Percentiles rank a stretch among this genome's conserved stretches.
Evolutionary conservation across 2,329 filamentous ascomycete genomes (phyloP).

Genomic region (Bipolaris victoriae): DNA sequence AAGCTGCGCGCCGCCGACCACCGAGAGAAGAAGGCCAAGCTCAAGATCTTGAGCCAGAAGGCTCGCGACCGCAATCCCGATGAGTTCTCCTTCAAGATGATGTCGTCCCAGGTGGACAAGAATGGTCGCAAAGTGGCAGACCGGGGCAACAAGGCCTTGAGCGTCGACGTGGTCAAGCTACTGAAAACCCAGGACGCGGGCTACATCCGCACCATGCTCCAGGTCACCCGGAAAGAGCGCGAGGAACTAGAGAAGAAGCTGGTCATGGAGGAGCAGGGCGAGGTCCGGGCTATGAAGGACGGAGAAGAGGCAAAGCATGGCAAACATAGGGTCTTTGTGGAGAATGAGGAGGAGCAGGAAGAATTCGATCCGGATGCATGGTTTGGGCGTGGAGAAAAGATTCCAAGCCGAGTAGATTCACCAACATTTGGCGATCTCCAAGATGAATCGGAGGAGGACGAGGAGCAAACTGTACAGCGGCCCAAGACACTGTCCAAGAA

Average conservation of each 20-base stretch:
- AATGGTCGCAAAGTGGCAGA: constrained; percentile 51
- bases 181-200: constrained; percentile 70
- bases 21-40: constrained; percentile 65
- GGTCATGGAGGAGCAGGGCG: constrained; percentile 46
- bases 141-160: constrained; percentile 56
- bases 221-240: constrained; percentile 61
- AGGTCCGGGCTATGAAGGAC: constrained; percentile 49
- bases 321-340: constrained; percentile 50
- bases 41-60: constrained; percentile 65
- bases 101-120: constrained; percentile 58
- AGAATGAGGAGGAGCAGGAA: constrained; percentile 49
- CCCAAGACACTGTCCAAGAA: constrained; percentile 40
- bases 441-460: constrained; percentile 30
- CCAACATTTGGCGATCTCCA: constrained; percentile 37
- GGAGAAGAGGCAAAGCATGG: constrained; percentile 32
- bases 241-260: constrained; percentile 55
- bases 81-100: constrained; percentile 71
- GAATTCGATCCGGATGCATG: constrained; percentile 50
- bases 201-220: constrained; percentile 65
- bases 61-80: constrained; percentile 67
- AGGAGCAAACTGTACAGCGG: constrained; percentile 27
- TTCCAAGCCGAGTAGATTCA: constrained; percentile 22
- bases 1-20: constrained; percentile 69
- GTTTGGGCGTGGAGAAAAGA: constrained; percentile 46
- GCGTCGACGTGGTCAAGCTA: constrained; percentile 65